Evolutionary conservation across 1,284 basidiomycete genomes (phyloP).

Genomic region (Leccinum fuscescens): DNA sequence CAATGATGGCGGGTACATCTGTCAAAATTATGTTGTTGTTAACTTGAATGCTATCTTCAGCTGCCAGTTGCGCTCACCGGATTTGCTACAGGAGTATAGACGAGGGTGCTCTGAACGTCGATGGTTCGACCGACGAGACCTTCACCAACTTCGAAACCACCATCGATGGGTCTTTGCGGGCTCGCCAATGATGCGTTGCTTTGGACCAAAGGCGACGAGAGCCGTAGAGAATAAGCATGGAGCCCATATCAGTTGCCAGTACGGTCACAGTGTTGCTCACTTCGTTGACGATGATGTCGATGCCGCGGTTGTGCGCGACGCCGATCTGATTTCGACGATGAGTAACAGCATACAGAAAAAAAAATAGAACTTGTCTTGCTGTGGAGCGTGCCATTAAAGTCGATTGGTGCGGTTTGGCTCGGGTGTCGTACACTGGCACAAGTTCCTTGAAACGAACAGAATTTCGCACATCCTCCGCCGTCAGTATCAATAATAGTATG

Average conservation of each 20-base stretch:
- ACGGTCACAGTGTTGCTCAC: slow-evolving; percentile 69
- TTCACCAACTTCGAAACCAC: no score
- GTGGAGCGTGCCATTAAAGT: slow-evolving; percentile 79
- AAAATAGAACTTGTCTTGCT: slow-evolving; percentile 58
- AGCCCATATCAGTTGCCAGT: no score
- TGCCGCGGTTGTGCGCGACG: slow-evolving; percentile 88
- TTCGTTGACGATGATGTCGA: slow-evolving; percentile 95
- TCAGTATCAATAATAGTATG: no score
- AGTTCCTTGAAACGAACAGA: no score
- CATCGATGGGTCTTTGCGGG: slow-evolving; percentile 88
- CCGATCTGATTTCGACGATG: slow-evolving; percentile 64
- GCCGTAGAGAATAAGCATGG: slow-evolving; percentile 39
- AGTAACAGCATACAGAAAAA: not conserved
- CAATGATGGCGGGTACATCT: no score
- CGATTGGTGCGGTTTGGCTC: slow-evolving; percentile 42
- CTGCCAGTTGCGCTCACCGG: no score
- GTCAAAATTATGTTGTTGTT: no score
- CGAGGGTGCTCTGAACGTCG: not conserved
- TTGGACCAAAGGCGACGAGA: slow-evolving; percentile 84
- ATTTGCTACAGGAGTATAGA: no score
- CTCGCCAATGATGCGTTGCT: slow-evolving; percentile 88
- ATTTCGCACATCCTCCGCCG: no score
- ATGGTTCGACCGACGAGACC: slow-evolving; percentile 82
- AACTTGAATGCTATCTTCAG: no score
- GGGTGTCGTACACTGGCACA: no score